phyloP scores from a whole-genome alignment of 805 yeast species.

The Sugiyamaella valdiviana region DNA sequence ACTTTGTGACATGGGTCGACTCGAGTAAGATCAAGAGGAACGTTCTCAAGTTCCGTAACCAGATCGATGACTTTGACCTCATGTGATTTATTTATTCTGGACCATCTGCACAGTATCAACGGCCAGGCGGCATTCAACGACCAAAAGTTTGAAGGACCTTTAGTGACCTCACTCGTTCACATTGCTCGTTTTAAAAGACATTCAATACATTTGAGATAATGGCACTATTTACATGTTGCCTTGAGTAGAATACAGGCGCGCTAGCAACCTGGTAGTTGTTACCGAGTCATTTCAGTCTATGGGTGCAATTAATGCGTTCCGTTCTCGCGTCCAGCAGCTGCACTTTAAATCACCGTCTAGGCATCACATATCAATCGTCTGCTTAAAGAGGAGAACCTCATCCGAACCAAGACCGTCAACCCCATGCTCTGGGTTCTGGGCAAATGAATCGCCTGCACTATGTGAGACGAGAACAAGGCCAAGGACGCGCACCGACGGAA shows the following conservation, averaged over 20 bases:
- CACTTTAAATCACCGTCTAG: too few species aligned
- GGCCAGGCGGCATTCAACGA: slow-evolving; percentile 30
- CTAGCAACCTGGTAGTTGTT: too few species aligned
- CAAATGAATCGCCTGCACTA: slow-evolving; percentile 11
- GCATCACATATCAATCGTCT: slow-evolving; percentile 44
- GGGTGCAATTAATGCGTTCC: too few species aligned
- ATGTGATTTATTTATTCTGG: slow-evolving; percentile 51
- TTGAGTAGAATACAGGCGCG: too few species aligned
- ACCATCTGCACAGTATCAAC: slow-evolving; percentile 81
- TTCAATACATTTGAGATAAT: too few species aligned
- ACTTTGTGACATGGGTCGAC: slow-evolving; percentile 97
- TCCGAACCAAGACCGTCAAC: slow-evolving; percentile 64
- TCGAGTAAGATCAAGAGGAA: slow-evolving; percentile 87
- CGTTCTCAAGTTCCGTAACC: slow-evolving; percentile 78
- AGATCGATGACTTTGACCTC: slow-evolving; percentile 53
- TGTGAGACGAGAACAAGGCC: slow-evolving; percentile 79
- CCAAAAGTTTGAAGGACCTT: too few species aligned
- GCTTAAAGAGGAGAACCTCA: slow-evolving; percentile 61
- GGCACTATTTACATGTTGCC: too few species aligned
- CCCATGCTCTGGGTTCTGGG: slow-evolving; percentile 25
- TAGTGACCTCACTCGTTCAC: too few species aligned
- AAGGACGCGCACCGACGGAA: slow-evolving; percentile 65
- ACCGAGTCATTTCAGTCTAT: too few species aligned
- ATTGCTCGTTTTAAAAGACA: too few species aligned
- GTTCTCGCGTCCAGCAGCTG: too few species aligned